phyloP scores from a whole-genome alignment of 306 rosid species.

The Castanospermum australe region DNA sequence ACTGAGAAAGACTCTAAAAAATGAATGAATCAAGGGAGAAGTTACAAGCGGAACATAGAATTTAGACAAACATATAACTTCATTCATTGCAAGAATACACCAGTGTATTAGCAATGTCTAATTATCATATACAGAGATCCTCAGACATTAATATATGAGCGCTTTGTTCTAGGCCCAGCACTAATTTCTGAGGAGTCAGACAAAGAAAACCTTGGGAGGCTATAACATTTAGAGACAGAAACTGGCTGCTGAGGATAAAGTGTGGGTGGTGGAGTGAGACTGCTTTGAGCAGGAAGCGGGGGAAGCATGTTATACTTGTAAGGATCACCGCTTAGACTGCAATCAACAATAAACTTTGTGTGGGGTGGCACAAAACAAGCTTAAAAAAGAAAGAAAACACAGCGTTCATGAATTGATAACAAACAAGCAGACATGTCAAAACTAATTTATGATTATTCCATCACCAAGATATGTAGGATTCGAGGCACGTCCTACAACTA shows the following conservation, averaged over 20 bases:
- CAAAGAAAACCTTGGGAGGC: constrained; percentile 50
- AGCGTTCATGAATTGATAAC: neutral
- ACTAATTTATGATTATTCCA: neutral
- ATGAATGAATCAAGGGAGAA: constrained; percentile 1
- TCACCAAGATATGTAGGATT: neutral
- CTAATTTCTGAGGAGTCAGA: constrained; percentile 44
- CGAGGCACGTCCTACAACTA: neutral
- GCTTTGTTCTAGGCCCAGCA: constrained; percentile 53
- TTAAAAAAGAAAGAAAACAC: neutral
- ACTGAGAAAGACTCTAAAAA: constrained; percentile 4
- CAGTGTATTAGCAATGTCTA: neutral
- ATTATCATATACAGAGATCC: neutral
- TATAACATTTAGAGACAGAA: constrained; percentile 52
- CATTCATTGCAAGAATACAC: neutral
- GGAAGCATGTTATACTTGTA: constrained; percentile 59
- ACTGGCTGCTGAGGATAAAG: constrained; percentile 74
- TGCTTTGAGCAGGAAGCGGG: constrained; percentile 64
- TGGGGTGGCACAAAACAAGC: neutral
- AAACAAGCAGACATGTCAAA: neutral
- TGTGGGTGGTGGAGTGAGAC: constrained; percentile 63
- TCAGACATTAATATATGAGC: constrained; percentile 59
- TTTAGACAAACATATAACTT: neutral
- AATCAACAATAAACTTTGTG: neutral
- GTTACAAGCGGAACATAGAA: neutral
- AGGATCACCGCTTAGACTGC: constrained; percentile 45